These are phyloP conservation scores for Colletotrichum chlorophyti DNA, from an alignment of 2,329 filamentous ascomycete genomes.

Conservation along the genomic window DNA sequence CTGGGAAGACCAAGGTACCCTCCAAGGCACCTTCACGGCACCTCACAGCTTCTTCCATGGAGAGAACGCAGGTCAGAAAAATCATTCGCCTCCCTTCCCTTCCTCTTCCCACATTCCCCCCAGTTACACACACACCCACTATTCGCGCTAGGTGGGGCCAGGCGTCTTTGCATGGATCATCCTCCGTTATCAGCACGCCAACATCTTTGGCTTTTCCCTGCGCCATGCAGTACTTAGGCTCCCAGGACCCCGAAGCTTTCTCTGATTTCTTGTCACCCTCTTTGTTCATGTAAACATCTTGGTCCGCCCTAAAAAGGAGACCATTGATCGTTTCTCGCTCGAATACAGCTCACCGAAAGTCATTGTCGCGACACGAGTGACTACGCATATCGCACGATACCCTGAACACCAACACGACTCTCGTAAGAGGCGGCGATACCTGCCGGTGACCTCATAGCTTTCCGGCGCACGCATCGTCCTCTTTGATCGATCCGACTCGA, in stretches of 20 bases:
- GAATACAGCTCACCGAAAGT: no score
- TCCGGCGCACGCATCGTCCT: not conserved
- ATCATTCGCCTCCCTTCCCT: not conserved
- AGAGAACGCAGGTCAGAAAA: conserved; percentile 1
- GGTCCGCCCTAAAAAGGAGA: conserved; percentile 2
- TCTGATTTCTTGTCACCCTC: conserved; percentile 6
- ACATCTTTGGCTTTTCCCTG: conserved; percentile 21
- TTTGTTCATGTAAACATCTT: conserved; percentile 2
- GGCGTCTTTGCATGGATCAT: conserved; percentile 23
- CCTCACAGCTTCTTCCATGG: no score
- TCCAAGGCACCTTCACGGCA: no score
- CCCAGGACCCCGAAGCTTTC: conserved; percentile 24
- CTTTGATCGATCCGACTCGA: not conserved
- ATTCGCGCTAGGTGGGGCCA: conserved; percentile 17
- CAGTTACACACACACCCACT: conserved; percentile 2
- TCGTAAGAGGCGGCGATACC: not conserved
- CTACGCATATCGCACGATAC: not conserved
- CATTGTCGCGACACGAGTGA: conserved; percentile 4
- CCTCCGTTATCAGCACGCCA: conserved; percentile 26
- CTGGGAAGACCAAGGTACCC: no score
- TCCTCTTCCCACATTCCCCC: not conserved
- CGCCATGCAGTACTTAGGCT: conserved; percentile 25
- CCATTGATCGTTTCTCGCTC: not conserved
- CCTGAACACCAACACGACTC: no score
- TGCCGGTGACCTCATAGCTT: conserved; percentile 19